These are phyloP conservation scores for Neurospora sp. DNA, from an alignment of 495 filamentous ascomycete genomes.

Conservation along the genomic window DNA sequence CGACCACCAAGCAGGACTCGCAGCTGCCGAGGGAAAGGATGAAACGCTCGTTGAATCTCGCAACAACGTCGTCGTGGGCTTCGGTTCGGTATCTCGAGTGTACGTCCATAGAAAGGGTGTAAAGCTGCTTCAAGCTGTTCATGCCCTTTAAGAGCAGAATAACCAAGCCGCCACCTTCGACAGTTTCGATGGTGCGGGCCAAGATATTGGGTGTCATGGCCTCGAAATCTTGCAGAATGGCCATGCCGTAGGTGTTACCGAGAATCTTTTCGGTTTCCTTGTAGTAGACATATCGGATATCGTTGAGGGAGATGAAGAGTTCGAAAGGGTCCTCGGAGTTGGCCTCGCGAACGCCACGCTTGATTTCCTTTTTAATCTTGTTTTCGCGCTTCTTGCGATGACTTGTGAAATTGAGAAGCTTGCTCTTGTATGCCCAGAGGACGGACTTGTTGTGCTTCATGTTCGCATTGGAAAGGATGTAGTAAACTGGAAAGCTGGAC, in stretches of 20 bases:
- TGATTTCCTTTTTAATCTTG: constrained; percentile 97
- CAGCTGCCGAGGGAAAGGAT: constrained; percentile 91
- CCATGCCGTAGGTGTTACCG: constrained; percentile 98
- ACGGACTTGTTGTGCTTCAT: constrained; percentile 95
- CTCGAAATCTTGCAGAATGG: constrained; percentile 96
- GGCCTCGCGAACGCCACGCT: constrained; percentile 85
- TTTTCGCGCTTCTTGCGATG: constrained; percentile 94
- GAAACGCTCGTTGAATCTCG: constrained; percentile 96
- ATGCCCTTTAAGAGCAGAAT: constrained; percentile 89
- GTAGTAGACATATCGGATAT: constrained; percentile 98
- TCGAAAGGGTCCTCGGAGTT: constrained; percentile 97
- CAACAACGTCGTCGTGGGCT: constrained; percentile 89
- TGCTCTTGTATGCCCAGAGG: constrained; percentile 99
- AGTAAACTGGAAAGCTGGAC: constrained; percentile 49
- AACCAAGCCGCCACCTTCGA: constrained; percentile 91
- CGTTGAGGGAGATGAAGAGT: constrained; percentile 90
- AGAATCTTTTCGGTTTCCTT: constrained; percentile 99
- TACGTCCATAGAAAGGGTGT: constrained; percentile 95
- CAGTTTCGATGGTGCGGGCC: constrained; percentile 91
- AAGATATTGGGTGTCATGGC: constrained; percentile 94
- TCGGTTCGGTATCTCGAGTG: constrained; percentile 96
- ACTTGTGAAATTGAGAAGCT: constrained; percentile 83
- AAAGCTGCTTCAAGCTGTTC: constrained; percentile 94
- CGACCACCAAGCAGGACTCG: constrained; percentile 87
- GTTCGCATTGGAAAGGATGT: constrained; percentile 82